Conservation (phyloP, 208 protist genomes). For the Acanthamoeba castellanii region DNA sequence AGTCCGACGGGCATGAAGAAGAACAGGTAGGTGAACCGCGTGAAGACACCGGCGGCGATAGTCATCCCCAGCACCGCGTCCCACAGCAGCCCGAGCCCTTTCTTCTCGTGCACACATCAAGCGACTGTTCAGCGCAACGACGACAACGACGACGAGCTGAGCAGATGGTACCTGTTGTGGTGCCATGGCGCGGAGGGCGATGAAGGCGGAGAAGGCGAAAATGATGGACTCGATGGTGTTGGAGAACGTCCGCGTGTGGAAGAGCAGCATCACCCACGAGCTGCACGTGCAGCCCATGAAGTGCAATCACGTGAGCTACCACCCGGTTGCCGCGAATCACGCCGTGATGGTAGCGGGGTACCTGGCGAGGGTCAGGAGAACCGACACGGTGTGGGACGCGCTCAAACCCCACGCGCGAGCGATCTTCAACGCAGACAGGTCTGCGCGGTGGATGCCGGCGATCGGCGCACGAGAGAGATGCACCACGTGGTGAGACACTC, state of each 20-base stretch:
- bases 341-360: background rate
- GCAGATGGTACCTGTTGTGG: background rate
- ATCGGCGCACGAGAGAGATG: background rate
- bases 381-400: background rate
- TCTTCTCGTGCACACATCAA: background rate
- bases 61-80: constrained; percentile 26
- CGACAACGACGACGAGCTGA: too few relatives aligned
- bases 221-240: constrained; percentile 76
- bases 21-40: constrained; percentile 65
- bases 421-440: background rate
- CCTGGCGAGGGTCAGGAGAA: constrained; percentile 41
- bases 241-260: constrained; percentile 70
- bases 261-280: constrained; percentile 74
- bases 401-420: background rate
- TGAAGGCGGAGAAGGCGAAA: constrained; percentile 20
- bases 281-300: background rate
- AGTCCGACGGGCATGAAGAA: constrained; percentile 34
- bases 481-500: background rate
- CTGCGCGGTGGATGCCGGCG: background rate
- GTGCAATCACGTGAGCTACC: background rate
- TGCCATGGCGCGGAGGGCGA: constrained; percentile 31
- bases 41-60: constrained; percentile 42
- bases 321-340: background rate
- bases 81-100: background rate
- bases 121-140: background rate